phyloP scores from a whole-genome alignment of 768 basidiomycete species.

The Pleurotus sapidus region DNA sequence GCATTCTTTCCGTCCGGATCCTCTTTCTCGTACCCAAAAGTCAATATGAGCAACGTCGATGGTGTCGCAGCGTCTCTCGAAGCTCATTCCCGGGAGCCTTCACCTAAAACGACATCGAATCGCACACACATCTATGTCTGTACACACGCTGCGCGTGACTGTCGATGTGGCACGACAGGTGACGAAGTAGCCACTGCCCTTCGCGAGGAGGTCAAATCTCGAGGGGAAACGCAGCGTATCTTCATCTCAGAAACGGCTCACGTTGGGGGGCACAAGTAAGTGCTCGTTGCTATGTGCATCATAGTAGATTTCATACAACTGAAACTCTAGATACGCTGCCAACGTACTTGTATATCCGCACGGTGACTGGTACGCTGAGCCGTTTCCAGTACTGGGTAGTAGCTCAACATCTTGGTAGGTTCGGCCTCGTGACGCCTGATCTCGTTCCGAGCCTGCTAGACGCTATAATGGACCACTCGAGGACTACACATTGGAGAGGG shows the following conservation, averaged over 20 bases:
- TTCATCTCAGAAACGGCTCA: conserved; percentile 70
- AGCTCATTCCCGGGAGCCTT: no score
- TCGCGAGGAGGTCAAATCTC: conserved; percentile 44
- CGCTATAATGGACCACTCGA: conserved; percentile 30
- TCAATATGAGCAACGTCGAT: no score
- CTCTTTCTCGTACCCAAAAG: no score
- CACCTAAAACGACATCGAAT: neutral
- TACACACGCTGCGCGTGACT: conserved; percentile 77
- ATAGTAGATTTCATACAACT: neutral
- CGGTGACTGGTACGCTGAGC: conserved; percentile 61
- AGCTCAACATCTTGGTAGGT: conserved; percentile 34
- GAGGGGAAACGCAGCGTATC: conserved; percentile 28
- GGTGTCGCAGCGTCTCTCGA: no score
- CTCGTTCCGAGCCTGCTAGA: conserved; percentile 57
- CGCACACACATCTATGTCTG: conserved; percentile 62
- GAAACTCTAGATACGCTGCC: conserved; percentile 54
- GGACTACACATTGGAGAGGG: conserved; percentile 50
- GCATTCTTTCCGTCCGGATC: no score
- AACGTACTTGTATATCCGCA: conserved; percentile 68
- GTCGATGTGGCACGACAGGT: conserved; percentile 72
- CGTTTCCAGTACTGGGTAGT: neutral
- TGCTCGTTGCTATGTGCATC: conserved; percentile 14
- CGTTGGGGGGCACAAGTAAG: conserved; percentile 83
- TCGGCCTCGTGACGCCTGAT: conserved; percentile 56
- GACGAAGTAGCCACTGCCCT: conserved; percentile 53